Base-by-base conservation (phyloP, 2,329 filamentous ascomycete genomes). In the Talaromyces verruculosus region DNA sequence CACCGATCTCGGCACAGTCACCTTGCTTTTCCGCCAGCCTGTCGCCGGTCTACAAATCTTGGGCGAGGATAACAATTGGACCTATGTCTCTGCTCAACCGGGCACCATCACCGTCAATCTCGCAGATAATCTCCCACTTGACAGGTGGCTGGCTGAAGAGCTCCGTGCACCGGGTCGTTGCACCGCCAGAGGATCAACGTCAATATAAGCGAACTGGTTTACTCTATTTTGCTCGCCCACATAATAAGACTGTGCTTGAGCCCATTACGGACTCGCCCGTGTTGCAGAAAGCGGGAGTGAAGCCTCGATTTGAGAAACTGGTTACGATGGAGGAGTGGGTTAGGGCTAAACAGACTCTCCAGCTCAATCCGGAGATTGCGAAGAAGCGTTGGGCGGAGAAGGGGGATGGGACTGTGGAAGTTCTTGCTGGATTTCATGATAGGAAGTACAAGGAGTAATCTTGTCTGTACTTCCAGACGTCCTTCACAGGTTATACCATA, bases 1-100 rank as follows among this genome's bases (percentile, higher is more conserved):
- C 69, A 87, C 85, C 0, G 85, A 88, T 68, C 74, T 87, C 0
- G 85, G 85, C 0, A 83, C 83, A 0, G 78, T 87, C 0, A 87
- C 85, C 0, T 75, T 88, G 2, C 79, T 88, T 0, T 87, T 88
- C 77, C 79, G 85, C 0, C 86, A 88, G 67, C 86, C 85, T 0
- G 82, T 88, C 0, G 84, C 85, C 0, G 85, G 82, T 0, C 77
- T 88, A 1, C 85, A 88, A 69, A 84, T 88, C 35, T 81, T 83
- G n/a, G 79, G 80, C n/a, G 74, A 80, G 0, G 77, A 80, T 0
- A 79, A 79, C 0, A 67, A 81, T 1, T 85, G 84, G 83, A 84
- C 82, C 33, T 85, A 79, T 74, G 83, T 84, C 0, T 78, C 78
- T 25, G 80, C 83, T 0, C 78, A 84, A 1, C 78, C 83, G 3